phyloP scores from a whole-genome alignment of 2,329 filamentous ascomycete genomes.

The Emericellopsis atlantica region DNA sequence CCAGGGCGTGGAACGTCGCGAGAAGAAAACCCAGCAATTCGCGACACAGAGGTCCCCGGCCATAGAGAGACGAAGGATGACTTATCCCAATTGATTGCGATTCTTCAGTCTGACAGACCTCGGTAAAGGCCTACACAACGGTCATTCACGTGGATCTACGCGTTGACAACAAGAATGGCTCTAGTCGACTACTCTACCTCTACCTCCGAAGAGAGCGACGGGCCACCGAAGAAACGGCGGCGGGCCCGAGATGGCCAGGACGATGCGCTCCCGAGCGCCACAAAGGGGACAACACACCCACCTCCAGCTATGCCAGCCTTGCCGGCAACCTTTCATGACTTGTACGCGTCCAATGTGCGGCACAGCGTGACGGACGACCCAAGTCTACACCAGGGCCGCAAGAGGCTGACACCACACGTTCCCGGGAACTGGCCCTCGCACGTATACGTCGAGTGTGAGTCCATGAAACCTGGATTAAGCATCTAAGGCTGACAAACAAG shows the following conservation, averaged over 20 bases:
- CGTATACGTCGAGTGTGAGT: slow-evolving; percentile 83
- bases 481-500: slow-evolving; percentile 17
- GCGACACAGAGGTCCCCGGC: too few species aligned
- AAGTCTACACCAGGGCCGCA: slow-evolving; percentile 71
- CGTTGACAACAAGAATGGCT: slow-evolving; percentile 28
- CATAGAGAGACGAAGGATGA: too few species aligned
- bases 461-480: slow-evolving; percentile 7
- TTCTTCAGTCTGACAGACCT: too few species aligned
- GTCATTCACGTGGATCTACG: too few species aligned
- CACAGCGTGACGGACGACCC: slow-evolving; percentile 73
- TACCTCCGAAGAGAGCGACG: slow-evolving; percentile 5
- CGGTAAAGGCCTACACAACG: too few species aligned
- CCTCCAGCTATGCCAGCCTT: slow-evolving; percentile 51
- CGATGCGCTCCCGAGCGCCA: neutral
- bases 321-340: slow-evolving; percentile 70
- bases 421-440: slow-evolving; percentile 89
- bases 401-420: slow-evolving; percentile 70
- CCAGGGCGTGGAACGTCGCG: too few species aligned
- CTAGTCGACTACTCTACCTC: slow-evolving; percentile 55
- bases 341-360: slow-evolving; percentile 75
- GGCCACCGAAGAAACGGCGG: neutral
- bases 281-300: neutral
- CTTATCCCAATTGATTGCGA: too few species aligned
- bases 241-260: slow-evolving; percentile 9
- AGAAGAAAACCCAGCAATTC: too few species aligned